Conservation (phyloP, 257 asterid genomes). For the Forsythia viridissima region DNA sequence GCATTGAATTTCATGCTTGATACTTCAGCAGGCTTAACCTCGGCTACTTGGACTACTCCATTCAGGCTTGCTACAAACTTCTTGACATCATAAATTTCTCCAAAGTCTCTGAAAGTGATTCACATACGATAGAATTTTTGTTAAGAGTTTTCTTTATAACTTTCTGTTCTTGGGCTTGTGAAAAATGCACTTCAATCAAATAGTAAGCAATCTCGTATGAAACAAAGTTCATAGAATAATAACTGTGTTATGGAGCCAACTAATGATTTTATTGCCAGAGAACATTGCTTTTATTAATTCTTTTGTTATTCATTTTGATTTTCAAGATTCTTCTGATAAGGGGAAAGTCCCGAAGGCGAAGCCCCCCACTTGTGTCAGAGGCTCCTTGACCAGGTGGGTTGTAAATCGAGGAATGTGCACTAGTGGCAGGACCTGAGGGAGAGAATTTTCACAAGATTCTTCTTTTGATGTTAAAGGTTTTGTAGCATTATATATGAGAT, state of each 20-base stretch:
- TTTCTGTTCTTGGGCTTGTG: background rate
- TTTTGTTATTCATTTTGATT: background rate
- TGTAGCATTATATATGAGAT: background rate
- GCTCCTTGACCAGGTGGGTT: too few species aligned
- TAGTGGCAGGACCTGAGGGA: too few species aligned
- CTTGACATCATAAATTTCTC: slow-evolving; percentile 55
- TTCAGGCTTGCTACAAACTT: slow-evolving; percentile 49
- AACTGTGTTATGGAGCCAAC: background rate
- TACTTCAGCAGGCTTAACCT: slow-evolving; percentile 27
- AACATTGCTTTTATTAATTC: background rate
- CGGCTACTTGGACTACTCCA: slow-evolving; percentile 44
- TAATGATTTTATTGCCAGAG: background rate
- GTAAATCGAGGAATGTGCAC: too few species aligned
- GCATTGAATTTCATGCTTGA: slow-evolving; percentile 23
- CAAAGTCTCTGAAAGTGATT: slow-evolving; percentile 43
- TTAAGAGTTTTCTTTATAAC: background rate
- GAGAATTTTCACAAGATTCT: background rate
- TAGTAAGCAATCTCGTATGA: background rate
- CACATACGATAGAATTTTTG: background rate
- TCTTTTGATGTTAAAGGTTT: background rate
- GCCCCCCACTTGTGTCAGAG: too few species aligned
- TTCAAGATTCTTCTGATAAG: background rate
- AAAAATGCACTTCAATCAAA: background rate
- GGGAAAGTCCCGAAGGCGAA: too few species aligned
- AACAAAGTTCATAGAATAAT: background rate